Evolutionary conservation across 495 filamentous ascomycete genomes (phyloP).

Genomic region (Podospora pseudoanserina): DNA sequence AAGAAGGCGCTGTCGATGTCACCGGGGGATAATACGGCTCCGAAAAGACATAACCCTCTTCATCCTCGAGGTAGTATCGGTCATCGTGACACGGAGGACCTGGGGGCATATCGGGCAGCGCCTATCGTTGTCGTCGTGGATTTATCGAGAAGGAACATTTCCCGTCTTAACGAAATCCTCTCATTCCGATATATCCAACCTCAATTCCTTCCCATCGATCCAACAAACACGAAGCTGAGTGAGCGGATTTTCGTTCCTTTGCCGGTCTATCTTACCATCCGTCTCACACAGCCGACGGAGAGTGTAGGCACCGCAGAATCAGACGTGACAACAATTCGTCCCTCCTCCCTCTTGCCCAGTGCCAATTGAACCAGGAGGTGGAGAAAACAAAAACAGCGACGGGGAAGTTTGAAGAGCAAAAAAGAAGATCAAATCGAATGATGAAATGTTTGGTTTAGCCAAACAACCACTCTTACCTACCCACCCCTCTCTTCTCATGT

Average conservation of each 20-base stretch:
- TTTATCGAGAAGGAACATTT: conserved; percentile 5
- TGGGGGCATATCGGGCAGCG: conserved; percentile 5
- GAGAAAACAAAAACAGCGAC: not conserved
- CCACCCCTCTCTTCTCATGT: not conserved
- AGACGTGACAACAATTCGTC: not conserved
- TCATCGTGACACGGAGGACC: conserved; percentile 1
- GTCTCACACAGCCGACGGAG: not conserved
- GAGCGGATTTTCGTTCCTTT: not conserved
- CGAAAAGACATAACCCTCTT: not conserved
- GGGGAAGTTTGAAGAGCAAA: not conserved
- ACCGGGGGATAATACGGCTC: not conserved
- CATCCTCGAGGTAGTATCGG: conserved; percentile 10
- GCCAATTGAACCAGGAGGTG: not conserved
- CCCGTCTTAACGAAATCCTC: not conserved
- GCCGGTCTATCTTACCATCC: not conserved
- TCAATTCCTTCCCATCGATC: not conserved
- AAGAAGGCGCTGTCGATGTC: not conserved
- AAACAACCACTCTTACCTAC: not conserved
- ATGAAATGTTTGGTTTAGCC: not conserved
- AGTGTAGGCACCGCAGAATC: not conserved
- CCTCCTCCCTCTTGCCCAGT: not conserved
- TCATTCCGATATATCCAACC: not conserved
- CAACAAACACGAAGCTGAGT: not conserved
- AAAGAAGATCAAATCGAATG: not conserved
- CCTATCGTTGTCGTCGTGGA: not conserved